phyloP scores from a whole-genome alignment of 2,329 filamentous ascomycete genomes.

The Diplodia mutila region DNA sequence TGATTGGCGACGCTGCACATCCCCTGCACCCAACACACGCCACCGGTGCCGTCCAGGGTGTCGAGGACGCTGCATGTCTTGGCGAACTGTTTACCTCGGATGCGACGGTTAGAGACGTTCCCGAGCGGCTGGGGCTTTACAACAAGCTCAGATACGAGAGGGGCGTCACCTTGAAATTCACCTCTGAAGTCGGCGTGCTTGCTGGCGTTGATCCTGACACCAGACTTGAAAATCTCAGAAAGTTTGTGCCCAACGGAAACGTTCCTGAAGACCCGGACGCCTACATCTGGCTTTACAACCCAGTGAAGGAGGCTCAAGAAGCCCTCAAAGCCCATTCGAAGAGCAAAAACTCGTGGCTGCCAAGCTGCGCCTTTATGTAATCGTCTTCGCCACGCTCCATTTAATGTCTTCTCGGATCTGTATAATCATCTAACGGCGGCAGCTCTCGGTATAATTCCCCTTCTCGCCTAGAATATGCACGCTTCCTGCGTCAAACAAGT shows the following conservation, averaged over 20 bases:
- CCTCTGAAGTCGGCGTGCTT: slow-evolving; percentile 15
- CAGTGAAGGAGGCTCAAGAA: slow-evolving; percentile 11
- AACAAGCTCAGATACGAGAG: slow-evolving; percentile 28
- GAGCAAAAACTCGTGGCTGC: background rate
- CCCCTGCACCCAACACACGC: slow-evolving; percentile 26
- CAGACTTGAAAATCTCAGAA: slow-evolving; percentile 14
- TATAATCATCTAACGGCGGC: background rate
- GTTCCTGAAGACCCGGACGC: slow-evolving; percentile 23
- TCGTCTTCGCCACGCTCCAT: background rate
- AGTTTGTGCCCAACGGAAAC: slow-evolving; percentile 18
- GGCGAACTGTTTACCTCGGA: slow-evolving; percentile 27
- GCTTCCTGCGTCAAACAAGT: background rate
- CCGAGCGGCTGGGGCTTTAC: slow-evolving; percentile 25
- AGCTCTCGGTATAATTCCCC: background rate
- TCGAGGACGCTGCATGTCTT: slow-evolving; percentile 29
- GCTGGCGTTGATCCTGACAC: slow-evolving; percentile 1
- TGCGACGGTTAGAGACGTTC: slow-evolving; percentile 8
- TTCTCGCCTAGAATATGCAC: background rate
- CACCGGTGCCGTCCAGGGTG: slow-evolving; percentile 27
- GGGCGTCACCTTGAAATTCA: slow-evolving; percentile 26
- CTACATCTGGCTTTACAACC: slow-evolving; percentile 25
- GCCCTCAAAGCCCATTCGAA: background rate
- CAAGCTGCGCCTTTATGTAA: slow-evolving; percentile 9
- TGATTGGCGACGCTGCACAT: slow-evolving; percentile 28
- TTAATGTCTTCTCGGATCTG: slow-evolving; percentile 3